Evolutionary conservation across 495 filamentous ascomycete species (phyloP), one percentile per base, ranked within the genome.

Genomic region (Penicillium daleae): DNA sequence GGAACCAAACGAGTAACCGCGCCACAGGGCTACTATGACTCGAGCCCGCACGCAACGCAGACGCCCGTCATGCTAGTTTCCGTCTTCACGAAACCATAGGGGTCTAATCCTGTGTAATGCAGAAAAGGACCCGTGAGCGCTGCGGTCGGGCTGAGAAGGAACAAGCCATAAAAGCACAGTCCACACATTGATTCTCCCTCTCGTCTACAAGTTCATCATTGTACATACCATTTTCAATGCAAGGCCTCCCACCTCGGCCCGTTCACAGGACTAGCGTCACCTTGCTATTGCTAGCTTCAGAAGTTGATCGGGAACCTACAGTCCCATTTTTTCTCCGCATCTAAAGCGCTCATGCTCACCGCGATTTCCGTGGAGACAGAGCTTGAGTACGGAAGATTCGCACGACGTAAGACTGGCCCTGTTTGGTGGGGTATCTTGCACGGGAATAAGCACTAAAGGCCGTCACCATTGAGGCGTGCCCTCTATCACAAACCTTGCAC

Each of bases 361-460:
- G 51, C 51, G 51, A 29, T 54, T 22, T 46, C 31, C 29, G 35
- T 29, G 6, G 17, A 12, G 51, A 22, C 33, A 15, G 13, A 54
- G 51, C 31, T 32, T 12, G 8, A 54, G 51, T 5, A 35, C 5
- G 27, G 51, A 22, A 6, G n/a, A 24, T n/a, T 32, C 4, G 39
- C n/a, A 10, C 55, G 35, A 57, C 22, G 37, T 56, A 3, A 40
- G 33, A 42, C 29, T 13, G 46, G 24, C 6, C 15, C 13, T 44
- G 37, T 29, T 39, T 39, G 26, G 56, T 35, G 40, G 56, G 56
- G 55, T 44, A 6, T 13, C 12, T 12, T 46, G 37, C 46, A 17
- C 29, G 4, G 33, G 56, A 37, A 64, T 67, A 67, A 67, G 65
- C 65, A 62, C 65, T 67, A 67, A 48, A 56, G 53, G 5, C 35